Base-by-base conservation (phyloP, 2,329 filamentous ascomycete species). In the Cordyceps fumosorosea region DNA sequence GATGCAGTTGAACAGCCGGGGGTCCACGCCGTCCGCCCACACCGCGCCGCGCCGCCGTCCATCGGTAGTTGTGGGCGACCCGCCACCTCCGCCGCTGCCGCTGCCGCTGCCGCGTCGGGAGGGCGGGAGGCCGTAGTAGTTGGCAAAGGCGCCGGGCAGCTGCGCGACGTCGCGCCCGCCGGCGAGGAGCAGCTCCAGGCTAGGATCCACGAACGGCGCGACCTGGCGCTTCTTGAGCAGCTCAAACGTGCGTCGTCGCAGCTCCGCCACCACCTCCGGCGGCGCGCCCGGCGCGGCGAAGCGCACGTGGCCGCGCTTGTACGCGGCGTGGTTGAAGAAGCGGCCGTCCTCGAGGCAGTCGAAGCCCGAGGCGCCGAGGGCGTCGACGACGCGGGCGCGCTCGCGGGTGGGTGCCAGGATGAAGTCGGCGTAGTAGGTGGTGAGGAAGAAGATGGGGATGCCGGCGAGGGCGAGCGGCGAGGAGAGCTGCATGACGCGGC, bases 371-470 rank as follows among this genome's bases (percentile, higher is more conserved):
- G 87, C 84, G 64, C 93, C 81, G 5, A 98, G 80, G 0, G 91
- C 89, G 63, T 86, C 81, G 40, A 91, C 85, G 54, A 98, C 93
- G 45, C 87, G 88, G 29, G 83, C 78, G 56, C 89, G 86, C 69
- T 89, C 86, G 71, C 87, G 89, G 59, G 82, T 82, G 0, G 95
- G 93, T 1, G 97, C 91, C 42, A 98, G 83, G 68, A 99, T 96
- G 75, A 96, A 98, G 77, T 99, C 93, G 40, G 90, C 95, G 76
- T 96, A 98, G 76, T 98, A 99, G 37, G 92, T 97, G 3, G 93
- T 97, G 73, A 97, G 96, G 82, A 98, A 98, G 80, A 98, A 97
- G 71, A 99, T 96, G 59, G 93, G 90, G 58, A 98, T 95, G 68
- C 91, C 91, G 56, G 93, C 93, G 72, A 97, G 82, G 32, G 95